Conservation (phyloP, 2,329 filamentous ascomycete genomes). For the Colletotrichum graminicola region DNA sequence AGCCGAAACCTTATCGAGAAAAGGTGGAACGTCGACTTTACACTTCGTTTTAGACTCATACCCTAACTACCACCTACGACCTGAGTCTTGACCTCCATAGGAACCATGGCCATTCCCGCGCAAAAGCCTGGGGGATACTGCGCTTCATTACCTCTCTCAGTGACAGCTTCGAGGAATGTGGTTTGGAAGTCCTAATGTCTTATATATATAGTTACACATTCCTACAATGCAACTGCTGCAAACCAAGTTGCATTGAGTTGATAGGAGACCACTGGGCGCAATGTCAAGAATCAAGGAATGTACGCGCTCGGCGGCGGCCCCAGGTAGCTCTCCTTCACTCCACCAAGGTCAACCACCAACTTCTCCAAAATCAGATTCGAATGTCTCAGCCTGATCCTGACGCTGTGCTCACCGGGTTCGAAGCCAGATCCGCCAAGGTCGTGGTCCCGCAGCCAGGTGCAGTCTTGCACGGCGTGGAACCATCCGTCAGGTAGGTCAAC, state of each 20-base stretch:
- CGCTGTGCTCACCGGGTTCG: constrained; percentile 46
- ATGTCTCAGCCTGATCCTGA: constrained; percentile 49
- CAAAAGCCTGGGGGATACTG: constrained; percentile 15
- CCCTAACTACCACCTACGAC: too few species aligned
- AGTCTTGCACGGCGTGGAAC: constrained; percentile 61
- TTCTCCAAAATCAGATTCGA: constrained; percentile 55
- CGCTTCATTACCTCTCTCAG: constrained; percentile 9
- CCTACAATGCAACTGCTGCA: too few species aligned
- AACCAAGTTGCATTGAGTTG: too few species aligned
- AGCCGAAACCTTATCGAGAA: too few species aligned
- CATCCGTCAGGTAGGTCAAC: constrained; percentile 61
- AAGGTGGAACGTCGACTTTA: too few species aligned
- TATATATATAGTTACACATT: too few species aligned
- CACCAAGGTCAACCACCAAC: constrained; percentile 51
- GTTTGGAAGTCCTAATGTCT: too few species aligned
- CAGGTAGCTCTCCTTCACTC: constrained; percentile 51
- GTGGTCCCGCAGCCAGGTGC: constrained; percentile 61
- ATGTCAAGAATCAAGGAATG: not conserved
- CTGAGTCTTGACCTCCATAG: too few species aligned
- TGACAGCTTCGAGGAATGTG: constrained; percentile 19
- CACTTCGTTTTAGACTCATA: too few species aligned
- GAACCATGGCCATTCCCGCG: too few species aligned
- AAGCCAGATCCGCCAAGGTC: constrained; percentile 43
- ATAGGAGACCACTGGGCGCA: too few species aligned
- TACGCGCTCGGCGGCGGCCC: constrained; percentile 50